Percentiles rank a stretch among this genome's conserved stretches.
phyloP scores from a whole-genome alignment of 73 alveolate species.

The Paramecium caudatum region DNA sequence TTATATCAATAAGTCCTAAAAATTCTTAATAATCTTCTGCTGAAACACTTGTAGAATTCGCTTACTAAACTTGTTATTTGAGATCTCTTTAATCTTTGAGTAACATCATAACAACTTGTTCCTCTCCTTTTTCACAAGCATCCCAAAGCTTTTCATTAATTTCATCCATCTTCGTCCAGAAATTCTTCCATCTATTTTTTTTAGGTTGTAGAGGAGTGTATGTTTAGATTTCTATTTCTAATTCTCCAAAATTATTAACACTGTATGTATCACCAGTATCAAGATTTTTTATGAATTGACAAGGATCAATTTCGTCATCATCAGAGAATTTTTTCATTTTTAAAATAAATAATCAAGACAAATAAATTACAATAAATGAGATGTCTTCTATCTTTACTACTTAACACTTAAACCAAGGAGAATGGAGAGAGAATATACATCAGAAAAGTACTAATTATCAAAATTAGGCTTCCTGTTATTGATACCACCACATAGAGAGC shows the following conservation, averaged over 20 bases:
- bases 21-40: not conserved
- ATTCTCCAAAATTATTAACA: not conserved
- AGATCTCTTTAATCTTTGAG: slow-evolving; percentile 18
- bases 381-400: no score
- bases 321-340: not conserved
- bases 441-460: not conserved
- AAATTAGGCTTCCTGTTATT: not conserved
- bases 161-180: slow-evolving; percentile 45
- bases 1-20: slow-evolving; percentile 61
- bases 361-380: not conserved
- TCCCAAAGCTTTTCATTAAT: not conserved
- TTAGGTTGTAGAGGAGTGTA: not conserved
- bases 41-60: not conserved
- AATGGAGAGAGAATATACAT: not conserved
- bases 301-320: not conserved
- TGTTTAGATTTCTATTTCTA: not conserved
- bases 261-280: not conserved
- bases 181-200: slow-evolving; percentile 28
- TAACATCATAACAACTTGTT: slow-evolving; percentile 7
- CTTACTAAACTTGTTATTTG: slow-evolving; percentile 16
- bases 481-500: not conserved
- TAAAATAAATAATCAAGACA: not conserved
- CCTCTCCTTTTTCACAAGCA: slow-evolving; percentile 61
- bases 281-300: not conserved
- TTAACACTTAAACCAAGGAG: slow-evolving; percentile 19